These are phyloP conservation scores for Linnemannia schmuckeri DNA, from an alignment of 192 early-diverging fungal species.

Conservation along the genomic window DNA sequence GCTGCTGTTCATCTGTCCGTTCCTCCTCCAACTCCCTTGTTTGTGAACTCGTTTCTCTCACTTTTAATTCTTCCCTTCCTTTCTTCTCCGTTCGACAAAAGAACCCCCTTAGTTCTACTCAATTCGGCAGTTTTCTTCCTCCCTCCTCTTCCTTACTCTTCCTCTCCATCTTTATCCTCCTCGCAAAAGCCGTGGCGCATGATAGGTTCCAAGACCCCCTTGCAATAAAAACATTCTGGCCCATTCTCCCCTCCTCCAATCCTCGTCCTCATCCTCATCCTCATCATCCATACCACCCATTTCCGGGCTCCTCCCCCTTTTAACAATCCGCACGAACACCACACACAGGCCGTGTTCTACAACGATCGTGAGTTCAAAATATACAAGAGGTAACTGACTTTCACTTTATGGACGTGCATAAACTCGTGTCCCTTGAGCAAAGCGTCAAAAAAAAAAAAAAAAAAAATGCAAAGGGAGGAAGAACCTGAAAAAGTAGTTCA, in stretches of 20 bases:
- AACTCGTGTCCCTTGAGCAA: not conserved
- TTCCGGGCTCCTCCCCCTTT: not conserved
- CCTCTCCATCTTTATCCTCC: not conserved
- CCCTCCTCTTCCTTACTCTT: not conserved
- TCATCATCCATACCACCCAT: too few relatives aligned
- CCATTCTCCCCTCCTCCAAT: not conserved
- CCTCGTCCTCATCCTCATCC: too few relatives aligned
- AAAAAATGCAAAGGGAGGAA: not conserved
- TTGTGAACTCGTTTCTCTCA: not conserved
- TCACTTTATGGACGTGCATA: not conserved
- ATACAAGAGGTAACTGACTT: not conserved
- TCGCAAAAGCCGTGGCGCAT: not conserved
- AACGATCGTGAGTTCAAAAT: not conserved
- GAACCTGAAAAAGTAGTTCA: not conserved
- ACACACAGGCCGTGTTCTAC: not conserved
- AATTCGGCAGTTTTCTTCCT: not conserved
- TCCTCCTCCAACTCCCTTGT: not conserved
- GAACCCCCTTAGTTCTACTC: conserved; percentile 1
- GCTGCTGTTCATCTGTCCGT: not conserved
- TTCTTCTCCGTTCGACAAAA: not conserved
- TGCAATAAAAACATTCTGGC: not conserved
- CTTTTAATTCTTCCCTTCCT: not conserved
- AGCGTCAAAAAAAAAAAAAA: not conserved
- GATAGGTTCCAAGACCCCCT: not conserved
- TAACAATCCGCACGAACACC: not conserved